phyloP scores from a whole-genome alignment of 306 rosid species.

The Lablab purpureus region DNA sequence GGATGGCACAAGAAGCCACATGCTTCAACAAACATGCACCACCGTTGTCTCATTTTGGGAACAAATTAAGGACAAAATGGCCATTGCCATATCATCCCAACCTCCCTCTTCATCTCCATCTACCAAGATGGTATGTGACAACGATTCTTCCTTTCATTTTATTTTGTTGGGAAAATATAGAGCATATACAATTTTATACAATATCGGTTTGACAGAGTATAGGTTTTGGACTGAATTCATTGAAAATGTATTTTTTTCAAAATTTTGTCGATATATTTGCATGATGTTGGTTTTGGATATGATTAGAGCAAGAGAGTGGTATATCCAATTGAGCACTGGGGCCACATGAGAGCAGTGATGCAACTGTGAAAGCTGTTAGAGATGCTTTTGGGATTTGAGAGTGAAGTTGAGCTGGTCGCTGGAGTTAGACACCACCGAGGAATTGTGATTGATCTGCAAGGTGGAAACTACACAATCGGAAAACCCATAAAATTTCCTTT shows the following conservation, averaged over 20 bases:
- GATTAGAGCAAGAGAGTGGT: conserved; percentile 54
- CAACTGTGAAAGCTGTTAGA: conserved; percentile 52
- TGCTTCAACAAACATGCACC: conserved; percentile 30
- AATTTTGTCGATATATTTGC: background rate
- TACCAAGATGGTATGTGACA: conserved; percentile 20
- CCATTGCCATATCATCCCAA: background rate
- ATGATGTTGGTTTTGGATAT: background rate
- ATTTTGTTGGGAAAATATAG: background rate
- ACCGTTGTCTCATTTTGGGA: conserved; percentile 25
- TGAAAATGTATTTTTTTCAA: background rate
- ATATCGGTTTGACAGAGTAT: background rate
- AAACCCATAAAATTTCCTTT: conserved; percentile 65
- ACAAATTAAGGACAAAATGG: conserved; percentile 10
- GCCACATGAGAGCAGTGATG: conserved; percentile 58
- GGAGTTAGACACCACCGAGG: conserved; percentile 74
- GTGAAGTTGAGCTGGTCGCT: conserved; percentile 53
- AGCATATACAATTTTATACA: background rate
- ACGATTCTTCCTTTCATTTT: background rate
- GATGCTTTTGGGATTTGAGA: conserved; percentile 55
- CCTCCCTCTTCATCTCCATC: conserved; percentile 7
- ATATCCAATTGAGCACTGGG: conserved; percentile 55
- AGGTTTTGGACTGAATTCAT: background rate
- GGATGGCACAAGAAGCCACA: conserved; percentile 36
- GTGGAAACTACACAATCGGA: conserved; percentile 66
- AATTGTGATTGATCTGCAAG: conserved; percentile 63